phyloP scores from a whole-genome alignment of 202 grass and related monocot species.

The Dendrocalamus latiflorus region DNA sequence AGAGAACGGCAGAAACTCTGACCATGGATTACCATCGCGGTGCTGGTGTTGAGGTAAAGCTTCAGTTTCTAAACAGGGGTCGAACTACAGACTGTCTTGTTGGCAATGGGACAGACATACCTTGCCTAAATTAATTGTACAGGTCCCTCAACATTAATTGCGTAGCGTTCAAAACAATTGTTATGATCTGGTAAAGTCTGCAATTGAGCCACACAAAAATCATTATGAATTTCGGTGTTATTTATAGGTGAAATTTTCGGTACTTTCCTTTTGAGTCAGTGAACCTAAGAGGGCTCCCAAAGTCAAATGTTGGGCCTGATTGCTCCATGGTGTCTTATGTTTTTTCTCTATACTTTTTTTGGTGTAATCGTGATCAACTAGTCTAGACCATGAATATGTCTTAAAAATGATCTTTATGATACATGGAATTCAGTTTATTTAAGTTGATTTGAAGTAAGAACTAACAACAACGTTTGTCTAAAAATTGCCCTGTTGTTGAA shows the following conservation, averaged over 20 bases:
- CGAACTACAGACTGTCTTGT: neutral
- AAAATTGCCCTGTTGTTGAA: neutral
- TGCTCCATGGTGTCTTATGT: neutral
- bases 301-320: neutral
- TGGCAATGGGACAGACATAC: neutral
- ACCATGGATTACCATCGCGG: conserved; percentile 97
- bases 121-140: neutral
- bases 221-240: neutral
- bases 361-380: neutral
- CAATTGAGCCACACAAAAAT: neutral
- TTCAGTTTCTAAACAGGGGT: conserved; percentile 1
- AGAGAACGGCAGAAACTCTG: conserved; percentile 95
- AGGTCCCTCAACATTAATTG: neutral
- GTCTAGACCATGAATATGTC: neutral
- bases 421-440: neutral
- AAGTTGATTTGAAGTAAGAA: neutral
- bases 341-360: neutral
- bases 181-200: neutral
- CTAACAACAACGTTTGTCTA: neutral
- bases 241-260: neutral
- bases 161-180: neutral
- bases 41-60: conserved; percentile 82
- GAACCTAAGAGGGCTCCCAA: neutral
- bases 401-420: neutral
- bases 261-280: neutral